Percentiles rank a stretch among this genome's conserved stretches.
Evolutionary conservation across 306 rosid species (phyloP).

Genomic region (Corylus heterophylla): DNA sequence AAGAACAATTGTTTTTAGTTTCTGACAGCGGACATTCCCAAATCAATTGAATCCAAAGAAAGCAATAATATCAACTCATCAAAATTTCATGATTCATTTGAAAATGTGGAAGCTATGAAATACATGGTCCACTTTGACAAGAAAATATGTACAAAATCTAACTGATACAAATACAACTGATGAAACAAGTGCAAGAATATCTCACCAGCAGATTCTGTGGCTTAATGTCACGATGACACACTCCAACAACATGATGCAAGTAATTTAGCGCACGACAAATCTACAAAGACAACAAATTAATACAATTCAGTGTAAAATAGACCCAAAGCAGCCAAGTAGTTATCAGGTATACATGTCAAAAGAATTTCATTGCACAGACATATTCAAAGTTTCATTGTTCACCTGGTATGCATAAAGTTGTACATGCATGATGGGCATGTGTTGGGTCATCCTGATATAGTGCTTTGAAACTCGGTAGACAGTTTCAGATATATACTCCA

Average conservation of each 20-base stretch:
- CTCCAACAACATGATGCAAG: conserved; percentile 77
- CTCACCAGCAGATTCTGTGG: conserved; percentile 88
- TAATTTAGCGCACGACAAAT: conserved; percentile 89
- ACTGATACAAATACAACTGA: not conserved
- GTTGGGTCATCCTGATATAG: conserved; percentile 57
- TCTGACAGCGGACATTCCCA: not conserved
- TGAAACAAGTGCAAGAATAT: conserved; percentile 8
- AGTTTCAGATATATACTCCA: conserved; percentile 84
- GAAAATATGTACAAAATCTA: not conserved
- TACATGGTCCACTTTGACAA: not conserved
- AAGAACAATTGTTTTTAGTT: not conserved
- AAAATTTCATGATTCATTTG: not conserved
- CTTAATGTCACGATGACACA: conserved; percentile 95
- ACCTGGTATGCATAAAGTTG: conserved; percentile 88
- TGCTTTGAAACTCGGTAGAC: conserved; percentile 80
- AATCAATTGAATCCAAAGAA: not conserved
- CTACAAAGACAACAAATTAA: conserved; percentile 51
- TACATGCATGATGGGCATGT: conserved; percentile 65
- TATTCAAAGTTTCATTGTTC: conserved; percentile 19
- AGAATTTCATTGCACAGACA: conserved; percentile 6
- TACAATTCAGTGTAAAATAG: conserved; percentile 3
- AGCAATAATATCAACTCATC: not conserved
- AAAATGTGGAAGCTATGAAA: not conserved
- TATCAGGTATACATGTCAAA: not conserved
- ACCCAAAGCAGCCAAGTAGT: conserved; percentile 3